Evolutionary conservation across 306 rosid genomes (phyloP).

Genomic region (Quercus variabilis): DNA sequence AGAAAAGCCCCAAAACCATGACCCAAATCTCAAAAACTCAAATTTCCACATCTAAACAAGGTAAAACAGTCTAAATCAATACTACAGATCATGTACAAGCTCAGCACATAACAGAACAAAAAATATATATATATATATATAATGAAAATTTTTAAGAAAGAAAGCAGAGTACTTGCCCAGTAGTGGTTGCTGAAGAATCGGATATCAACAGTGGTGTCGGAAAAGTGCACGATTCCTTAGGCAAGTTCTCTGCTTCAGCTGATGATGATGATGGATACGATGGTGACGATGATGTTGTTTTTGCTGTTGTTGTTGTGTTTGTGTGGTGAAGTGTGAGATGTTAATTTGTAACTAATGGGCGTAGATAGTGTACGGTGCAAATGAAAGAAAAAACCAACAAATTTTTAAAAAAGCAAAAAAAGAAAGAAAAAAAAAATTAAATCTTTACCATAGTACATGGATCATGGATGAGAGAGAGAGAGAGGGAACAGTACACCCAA

Average conservation of each 20-base stretch:
- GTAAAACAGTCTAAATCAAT: not conserved
- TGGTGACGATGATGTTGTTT: conserved; percentile 13
- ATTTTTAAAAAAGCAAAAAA: not conserved
- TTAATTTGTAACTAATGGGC: not conserved
- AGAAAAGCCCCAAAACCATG: conserved; percentile 2
- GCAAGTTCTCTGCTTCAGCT: conserved; percentile 16
- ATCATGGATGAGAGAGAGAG: conserved; percentile 12
- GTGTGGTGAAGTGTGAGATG: conserved; percentile 7
- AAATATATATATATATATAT: not conserved
- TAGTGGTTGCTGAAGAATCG: not conserved
- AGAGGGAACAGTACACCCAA: conserved; percentile 31
- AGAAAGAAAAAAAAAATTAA: not conserved
- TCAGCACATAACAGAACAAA: not conserved
- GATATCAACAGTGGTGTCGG: conserved; percentile 27
- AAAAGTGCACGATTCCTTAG: conserved; percentile 28
- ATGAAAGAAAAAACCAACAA: not conserved
- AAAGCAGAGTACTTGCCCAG: not conserved
- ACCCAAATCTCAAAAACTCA: not conserved
- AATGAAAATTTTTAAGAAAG: not conserved
- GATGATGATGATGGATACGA: conserved; percentile 1
- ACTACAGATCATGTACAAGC: conserved; percentile 10
- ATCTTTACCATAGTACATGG: not conserved
- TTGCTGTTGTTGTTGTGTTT: conserved; percentile 19
- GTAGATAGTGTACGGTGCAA: conserved; percentile 1
- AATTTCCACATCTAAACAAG: conserved; percentile 1